Conservation (phyloP, 495 filamentous ascomycete genomes). For the Penicillium waksmanii region DNA sequence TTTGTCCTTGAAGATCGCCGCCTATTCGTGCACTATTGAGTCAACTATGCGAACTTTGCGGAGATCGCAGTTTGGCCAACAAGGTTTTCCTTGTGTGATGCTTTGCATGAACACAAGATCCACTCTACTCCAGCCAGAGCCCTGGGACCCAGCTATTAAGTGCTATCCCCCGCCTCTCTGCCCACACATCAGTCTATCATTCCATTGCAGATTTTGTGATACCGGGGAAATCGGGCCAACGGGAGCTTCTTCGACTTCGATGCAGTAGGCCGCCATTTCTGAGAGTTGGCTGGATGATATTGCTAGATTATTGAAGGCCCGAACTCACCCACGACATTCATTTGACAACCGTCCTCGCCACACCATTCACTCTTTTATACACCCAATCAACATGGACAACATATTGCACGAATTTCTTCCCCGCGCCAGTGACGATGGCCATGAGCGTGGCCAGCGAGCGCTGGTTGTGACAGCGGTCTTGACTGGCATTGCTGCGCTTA, state of each 20-base stretch:
- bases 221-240: neutral
- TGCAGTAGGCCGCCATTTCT: conserved; percentile 1
- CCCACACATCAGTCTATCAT: neutral
- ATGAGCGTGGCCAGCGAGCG: conserved; percentile 34
- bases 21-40: conserved; percentile 23
- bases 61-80: conserved; percentile 7
- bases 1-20: conserved; percentile 15
- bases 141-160: conserved; percentile 7
- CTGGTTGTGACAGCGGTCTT: conserved; percentile 43
- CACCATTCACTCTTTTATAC: conserved; percentile 12
- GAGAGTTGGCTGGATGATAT: conserved; percentile 2
- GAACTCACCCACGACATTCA: conserved; percentile 15
- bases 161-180: conserved; percentile 4
- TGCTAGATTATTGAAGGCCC: neutral
- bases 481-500: conserved; percentile 30
- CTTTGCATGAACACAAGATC: conserved; percentile 19
- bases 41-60: conserved; percentile 23
- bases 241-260: neutral
- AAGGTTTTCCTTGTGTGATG: conserved; percentile 8
- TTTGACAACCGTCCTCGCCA: conserved; percentile 7
- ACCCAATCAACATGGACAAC: conserved; percentile 24
- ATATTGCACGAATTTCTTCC: conserved; percentile 23
- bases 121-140: conserved; percentile 15
- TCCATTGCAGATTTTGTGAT: conserved; percentile 6
- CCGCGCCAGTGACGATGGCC: conserved; percentile 24